These are phyloP conservation scores for Chlorella sp. DNA, from an alignment of 139 green algal species.

Conservation along the genomic window DNA sequence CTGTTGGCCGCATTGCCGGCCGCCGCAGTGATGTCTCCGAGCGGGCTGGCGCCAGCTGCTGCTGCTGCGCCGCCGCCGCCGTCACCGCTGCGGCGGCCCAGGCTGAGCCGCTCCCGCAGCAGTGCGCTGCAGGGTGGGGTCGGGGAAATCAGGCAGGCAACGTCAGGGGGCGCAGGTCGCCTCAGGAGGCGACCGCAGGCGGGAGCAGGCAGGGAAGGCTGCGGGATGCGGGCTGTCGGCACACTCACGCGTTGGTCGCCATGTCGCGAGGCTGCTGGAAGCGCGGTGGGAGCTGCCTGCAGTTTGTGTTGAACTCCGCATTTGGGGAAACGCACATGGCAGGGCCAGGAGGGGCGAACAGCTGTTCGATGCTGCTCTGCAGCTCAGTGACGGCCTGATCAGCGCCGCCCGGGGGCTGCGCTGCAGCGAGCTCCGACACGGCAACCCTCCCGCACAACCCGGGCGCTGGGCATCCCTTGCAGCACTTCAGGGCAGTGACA, in stretches of 20 bases:
- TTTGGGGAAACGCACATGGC: too few relatives aligned
- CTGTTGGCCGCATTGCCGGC: neutral
- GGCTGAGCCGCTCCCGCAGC: neutral
- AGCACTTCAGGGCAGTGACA: neutral
- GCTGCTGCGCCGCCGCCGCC: neutral
- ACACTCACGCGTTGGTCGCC: neutral
- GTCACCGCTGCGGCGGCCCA: neutral
- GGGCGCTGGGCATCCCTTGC: neutral
- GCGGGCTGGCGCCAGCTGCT: neutral
- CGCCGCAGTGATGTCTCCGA: constrained; percentile 4
- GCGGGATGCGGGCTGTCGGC: neutral
- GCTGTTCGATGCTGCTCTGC: too few relatives aligned
- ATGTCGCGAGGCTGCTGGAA: neutral
- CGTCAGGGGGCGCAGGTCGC: neutral
- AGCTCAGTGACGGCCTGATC: neutral
- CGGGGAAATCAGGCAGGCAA: neutral
- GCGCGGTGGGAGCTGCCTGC: neutral
- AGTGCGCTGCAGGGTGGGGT: neutral
- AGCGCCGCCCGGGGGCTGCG: neutral
- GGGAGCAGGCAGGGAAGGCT: neutral
- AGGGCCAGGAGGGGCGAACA: too few relatives aligned
- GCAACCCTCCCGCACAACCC: neutral
- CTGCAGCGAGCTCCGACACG: neutral
- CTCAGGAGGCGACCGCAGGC: neutral
- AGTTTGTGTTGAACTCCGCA: neutral